Percentiles rank a stretch among this genome's conserved stretches.
phyloP scores from a whole-genome alignment of 352 stramenopile species.

The Globisporangium yorkense region DNA sequence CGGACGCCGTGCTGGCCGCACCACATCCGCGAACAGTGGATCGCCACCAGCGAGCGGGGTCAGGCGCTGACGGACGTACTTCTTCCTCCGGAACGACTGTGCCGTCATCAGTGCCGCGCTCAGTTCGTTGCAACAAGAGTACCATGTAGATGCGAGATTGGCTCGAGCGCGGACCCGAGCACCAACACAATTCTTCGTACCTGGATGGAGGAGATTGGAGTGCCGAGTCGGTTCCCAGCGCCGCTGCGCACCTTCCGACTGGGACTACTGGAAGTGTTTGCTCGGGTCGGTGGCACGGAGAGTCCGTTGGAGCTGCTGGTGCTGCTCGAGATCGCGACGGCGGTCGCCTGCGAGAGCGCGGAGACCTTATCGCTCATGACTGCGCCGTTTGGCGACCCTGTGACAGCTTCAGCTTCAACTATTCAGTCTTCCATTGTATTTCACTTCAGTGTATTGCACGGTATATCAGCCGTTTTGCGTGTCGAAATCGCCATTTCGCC shows the following conservation, averaged over 20 bases:
- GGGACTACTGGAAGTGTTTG: background rate
- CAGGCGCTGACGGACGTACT: conserved; percentile 34
- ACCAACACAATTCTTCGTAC: background rate
- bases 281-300: background rate
- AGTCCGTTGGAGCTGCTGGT: background rate
- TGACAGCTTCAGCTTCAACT: background rate
- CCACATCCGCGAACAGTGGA: background rate
- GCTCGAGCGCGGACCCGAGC: too few relatives aligned
- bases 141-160: background rate
- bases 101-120: background rate
- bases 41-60: conserved; percentile 28
- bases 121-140: background rate
- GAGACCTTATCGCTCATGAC: background rate
- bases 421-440: background rate
- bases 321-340: background rate
- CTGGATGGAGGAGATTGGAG: conserved; percentile 2
- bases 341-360: background rate
- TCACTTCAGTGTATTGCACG: background rate
- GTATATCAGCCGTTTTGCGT: background rate
- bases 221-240: background rate
- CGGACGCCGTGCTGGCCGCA: background rate
- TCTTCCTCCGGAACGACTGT: conserved; percentile 49
- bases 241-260: background rate
- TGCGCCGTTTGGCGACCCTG: background rate
- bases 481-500: too few relatives aligned